A percentile compares a stretch with the other conserved stretches of the same genome.
Conservation (phyloP, 352 stramenopile species). For the Pilasporangium apinafurcum region DNA sequence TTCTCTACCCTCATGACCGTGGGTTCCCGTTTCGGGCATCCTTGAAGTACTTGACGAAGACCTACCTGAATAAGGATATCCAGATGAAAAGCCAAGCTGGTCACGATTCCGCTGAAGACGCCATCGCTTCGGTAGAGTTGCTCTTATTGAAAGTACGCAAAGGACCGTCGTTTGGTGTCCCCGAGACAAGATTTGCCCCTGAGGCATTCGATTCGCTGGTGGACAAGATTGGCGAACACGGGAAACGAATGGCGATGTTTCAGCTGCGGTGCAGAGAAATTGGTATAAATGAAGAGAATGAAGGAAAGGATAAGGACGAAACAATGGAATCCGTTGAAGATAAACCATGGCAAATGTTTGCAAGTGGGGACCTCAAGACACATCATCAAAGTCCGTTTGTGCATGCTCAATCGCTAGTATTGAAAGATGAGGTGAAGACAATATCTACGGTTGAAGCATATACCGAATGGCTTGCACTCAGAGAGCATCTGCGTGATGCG, state of each 20-base stretch:
- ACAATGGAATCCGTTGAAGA: slow-evolving; percentile 7
- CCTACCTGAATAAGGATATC: slow-evolving; percentile 73
- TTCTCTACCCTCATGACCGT: slow-evolving; percentile 80
- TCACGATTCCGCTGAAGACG: slow-evolving; percentile 84
- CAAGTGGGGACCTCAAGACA: slow-evolving; percentile 54
- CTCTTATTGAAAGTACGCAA: slow-evolving; percentile 64
- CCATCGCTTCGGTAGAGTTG: slow-evolving; percentile 70
- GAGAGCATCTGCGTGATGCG: slow-evolving; percentile 18
- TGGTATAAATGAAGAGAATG: no score
- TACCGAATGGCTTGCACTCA: slow-evolving; percentile 23
- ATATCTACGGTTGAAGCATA: slow-evolving; percentile 24
- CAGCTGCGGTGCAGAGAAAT: slow-evolving; percentile 19
- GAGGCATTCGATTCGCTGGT: slow-evolving; percentile 61
- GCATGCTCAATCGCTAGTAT: slow-evolving; percentile 23
- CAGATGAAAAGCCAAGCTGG: slow-evolving; percentile 54
- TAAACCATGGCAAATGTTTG: slow-evolving; percentile 71
- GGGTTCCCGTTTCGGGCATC: slow-evolving; percentile 80
- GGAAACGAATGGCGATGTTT: slow-evolving; percentile 50
- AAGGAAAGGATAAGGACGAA: slow-evolving; percentile 1
- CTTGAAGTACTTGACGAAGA: slow-evolving; percentile 81
- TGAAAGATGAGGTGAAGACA: not conserved
- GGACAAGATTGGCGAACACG: slow-evolving; percentile 37
- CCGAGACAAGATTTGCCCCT: slow-evolving; percentile 21
- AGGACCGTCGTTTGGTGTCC: slow-evolving; percentile 69
- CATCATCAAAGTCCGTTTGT: slow-evolving; percentile 39